These are phyloP conservation scores for Lolium rigidum DNA, from an alignment of 176 grass and related monocot species.

Conservation along the genomic window DNA sequence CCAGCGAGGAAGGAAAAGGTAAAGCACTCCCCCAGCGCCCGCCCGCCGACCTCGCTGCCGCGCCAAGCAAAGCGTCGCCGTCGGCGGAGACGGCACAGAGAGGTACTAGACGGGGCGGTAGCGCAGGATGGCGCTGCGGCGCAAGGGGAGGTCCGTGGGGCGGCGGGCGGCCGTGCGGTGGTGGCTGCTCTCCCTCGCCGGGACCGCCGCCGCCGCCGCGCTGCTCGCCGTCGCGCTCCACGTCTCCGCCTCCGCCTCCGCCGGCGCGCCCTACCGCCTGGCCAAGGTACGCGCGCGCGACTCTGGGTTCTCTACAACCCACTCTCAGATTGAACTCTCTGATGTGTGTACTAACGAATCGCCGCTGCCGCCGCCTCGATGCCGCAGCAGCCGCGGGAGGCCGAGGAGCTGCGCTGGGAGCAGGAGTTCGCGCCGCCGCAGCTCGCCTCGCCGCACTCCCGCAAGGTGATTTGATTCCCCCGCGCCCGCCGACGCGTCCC, in stretches of 20 bases:
- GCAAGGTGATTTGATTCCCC: conserved; percentile 54
- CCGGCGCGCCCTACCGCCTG: conserved; percentile 52
- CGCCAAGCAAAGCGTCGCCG: conserved; percentile 9
- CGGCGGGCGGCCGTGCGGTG: conserved; percentile 44
- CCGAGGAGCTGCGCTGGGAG: conserved; percentile 76
- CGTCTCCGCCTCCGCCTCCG: conserved; percentile 41
- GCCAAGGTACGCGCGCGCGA: conserved; percentile 46
- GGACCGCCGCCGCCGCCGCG: conserved; percentile 47
- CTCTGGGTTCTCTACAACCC: not conserved
- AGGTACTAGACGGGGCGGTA: conserved; percentile 24
- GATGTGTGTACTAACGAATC: not conserved
- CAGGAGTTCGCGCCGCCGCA: conserved; percentile 78
- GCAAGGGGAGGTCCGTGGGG: conserved; percentile 54
- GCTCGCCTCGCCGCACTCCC: conserved; percentile 54
- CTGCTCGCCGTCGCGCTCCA: conserved; percentile 59
- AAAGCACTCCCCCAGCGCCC: not conserved
- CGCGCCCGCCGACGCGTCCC: not conserved
- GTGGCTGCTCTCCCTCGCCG: conserved; percentile 54
- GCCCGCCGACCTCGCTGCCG: not conserved
- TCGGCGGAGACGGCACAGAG: not conserved
- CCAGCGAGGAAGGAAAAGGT: not conserved
- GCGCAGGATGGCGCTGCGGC: conserved; percentile 54
- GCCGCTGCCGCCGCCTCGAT: not conserved
- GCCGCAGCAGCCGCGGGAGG: conserved; percentile 55
- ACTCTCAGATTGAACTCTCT: conserved; percentile 20